Evolutionary conservation across 345 rosid genomes (phyloP).

Genomic region (Syzygium oleosum): DNA sequence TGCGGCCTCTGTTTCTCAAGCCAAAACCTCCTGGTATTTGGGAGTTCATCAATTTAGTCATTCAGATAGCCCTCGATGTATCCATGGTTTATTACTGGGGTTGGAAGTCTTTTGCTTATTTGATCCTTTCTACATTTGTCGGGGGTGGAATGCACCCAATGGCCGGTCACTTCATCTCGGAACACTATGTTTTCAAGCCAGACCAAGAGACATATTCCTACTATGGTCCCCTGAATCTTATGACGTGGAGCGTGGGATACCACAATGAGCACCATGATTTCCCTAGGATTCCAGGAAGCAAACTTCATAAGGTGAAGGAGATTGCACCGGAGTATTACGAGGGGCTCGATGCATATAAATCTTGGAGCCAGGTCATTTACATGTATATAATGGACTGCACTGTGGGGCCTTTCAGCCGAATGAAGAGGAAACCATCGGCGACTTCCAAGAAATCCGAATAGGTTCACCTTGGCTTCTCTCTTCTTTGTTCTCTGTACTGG

Average conservation of each 20-base stretch:
- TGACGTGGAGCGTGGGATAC: slow-evolving; percentile 80
- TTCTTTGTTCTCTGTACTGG: background rate
- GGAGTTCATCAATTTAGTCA: slow-evolving; percentile 55
- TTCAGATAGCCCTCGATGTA: slow-evolving; percentile 49
- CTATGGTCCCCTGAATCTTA: slow-evolving; percentile 71
- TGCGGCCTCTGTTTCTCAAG: slow-evolving; percentile 72
- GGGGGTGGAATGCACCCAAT: slow-evolving; percentile 93
- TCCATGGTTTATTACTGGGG: slow-evolving; percentile 52
- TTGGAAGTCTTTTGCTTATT: slow-evolving; percentile 61
- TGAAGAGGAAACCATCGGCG: slow-evolving; percentile 60
- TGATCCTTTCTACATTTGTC: slow-evolving; percentile 80
- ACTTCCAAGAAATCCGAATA: slow-evolving; percentile 43
- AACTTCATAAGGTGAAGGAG: slow-evolving; percentile 77
- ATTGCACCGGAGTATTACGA: slow-evolving; percentile 77
- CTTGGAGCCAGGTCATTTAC: slow-evolving; percentile 89
- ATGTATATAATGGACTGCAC: slow-evolving; percentile 69
- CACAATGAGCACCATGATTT: slow-evolving; percentile 96
- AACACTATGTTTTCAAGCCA: slow-evolving; percentile 75
- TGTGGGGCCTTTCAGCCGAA: slow-evolving; percentile 70
- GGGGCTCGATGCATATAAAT: slow-evolving; percentile 45
- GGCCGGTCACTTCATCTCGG: slow-evolving; percentile 92
- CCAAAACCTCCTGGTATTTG: slow-evolving; percentile 82
- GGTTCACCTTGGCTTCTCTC: slow-evolving; percentile 1
- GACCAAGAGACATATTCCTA: slow-evolving; percentile 85
- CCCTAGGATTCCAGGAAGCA: slow-evolving; percentile 77